These are phyloP conservation scores for Abelmoschus esculentus DNA, from an alignment of 345 rosid species.

Conservation along the genomic window DNA sequence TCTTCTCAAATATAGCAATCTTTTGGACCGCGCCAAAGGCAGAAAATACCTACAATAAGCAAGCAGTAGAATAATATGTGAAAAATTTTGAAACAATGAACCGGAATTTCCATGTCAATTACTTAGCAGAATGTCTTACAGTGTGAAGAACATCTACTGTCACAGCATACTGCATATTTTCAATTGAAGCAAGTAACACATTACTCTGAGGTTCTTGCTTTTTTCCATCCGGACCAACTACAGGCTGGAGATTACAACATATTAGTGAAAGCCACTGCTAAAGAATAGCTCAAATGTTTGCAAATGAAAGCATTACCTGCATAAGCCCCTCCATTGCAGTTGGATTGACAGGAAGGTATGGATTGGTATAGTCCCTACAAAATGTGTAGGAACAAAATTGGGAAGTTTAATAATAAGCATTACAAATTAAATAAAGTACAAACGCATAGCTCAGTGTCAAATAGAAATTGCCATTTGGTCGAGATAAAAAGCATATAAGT, in stretches of 20 bases:
- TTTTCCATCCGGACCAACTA: conserved; percentile 85
- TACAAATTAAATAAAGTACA: not conserved
- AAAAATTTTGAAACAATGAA: not conserved
- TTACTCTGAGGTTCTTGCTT: conserved; percentile 86
- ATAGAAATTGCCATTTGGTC: not conserved
- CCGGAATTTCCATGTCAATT: not conserved
- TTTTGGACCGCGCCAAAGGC: conserved; percentile 89
- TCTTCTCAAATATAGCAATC: conserved; percentile 96
- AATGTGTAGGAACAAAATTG: conserved; percentile 9
- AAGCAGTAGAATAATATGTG: conserved; percentile 3
- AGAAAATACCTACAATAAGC: conserved; percentile 62
- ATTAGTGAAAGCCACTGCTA: conserved; percentile 2
- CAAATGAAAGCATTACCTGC: conserved; percentile 46
- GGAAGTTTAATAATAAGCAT: conserved; percentile 17
- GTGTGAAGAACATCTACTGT: conserved; percentile 88
- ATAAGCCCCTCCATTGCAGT: conserved; percentile 77
- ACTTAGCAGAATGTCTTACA: conserved; percentile 34
- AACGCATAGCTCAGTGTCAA: not conserved
- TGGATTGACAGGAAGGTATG: conserved; percentile 94
- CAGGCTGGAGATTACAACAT: conserved; percentile 39
- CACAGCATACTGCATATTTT: conserved; percentile 98
- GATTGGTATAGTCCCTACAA: conserved; percentile 92
- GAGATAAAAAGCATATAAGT: not conserved
- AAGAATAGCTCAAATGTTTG: conserved; percentile 1
- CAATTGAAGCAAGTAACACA: conserved; percentile 89